These are phyloP conservation scores for Alloteropsis semialata DNA, from an alignment of 176 grass and related monocot species.

Conservation along the genomic window DNA sequence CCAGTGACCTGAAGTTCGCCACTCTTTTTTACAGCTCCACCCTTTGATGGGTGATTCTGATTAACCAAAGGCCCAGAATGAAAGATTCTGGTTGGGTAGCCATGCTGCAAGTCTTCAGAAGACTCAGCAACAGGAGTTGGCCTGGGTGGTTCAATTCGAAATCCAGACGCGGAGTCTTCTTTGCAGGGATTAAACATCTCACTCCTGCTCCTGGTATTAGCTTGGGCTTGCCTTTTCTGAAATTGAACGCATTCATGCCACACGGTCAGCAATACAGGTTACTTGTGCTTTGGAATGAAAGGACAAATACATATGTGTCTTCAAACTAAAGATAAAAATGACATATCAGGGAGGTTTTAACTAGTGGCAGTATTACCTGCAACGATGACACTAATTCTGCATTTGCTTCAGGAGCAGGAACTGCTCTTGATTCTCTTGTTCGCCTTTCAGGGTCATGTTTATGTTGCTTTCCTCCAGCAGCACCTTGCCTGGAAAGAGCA, in stretches of 20 bases:
- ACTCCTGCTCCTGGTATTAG: conserved; percentile 73
- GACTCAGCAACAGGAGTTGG: conserved; percentile 45
- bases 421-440: conserved; percentile 74
- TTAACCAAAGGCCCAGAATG: conserved; percentile 94
- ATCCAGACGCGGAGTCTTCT: conserved; percentile 87
- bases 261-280: neutral
- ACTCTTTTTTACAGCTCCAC: conserved; percentile 38
- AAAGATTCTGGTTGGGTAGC: conserved; percentile 54
- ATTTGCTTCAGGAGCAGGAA: conserved; percentile 96
- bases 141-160: conserved; percentile 81
- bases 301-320: neutral
- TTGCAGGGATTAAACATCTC: conserved; percentile 84
- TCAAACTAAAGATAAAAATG: conserved; percentile 9
- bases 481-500: conserved; percentile 54
- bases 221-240: conserved; percentile 76
- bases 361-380: conserved; percentile 55
- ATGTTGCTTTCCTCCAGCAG: conserved; percentile 57
- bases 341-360: conserved; percentile 2
- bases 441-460: conserved; percentile 58
- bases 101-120: conserved; percentile 39
- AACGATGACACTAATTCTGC: conserved; percentile 89
- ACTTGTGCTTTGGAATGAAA: neutral
- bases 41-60: conserved; percentile 45
- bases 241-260: conserved; percentile 26
- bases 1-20: conserved; percentile 40